These are phyloP conservation scores for Pilatotrama ljubarskyi DNA, from an alignment of 768 basidiomycete species.

Conservation along the genomic window DNA sequence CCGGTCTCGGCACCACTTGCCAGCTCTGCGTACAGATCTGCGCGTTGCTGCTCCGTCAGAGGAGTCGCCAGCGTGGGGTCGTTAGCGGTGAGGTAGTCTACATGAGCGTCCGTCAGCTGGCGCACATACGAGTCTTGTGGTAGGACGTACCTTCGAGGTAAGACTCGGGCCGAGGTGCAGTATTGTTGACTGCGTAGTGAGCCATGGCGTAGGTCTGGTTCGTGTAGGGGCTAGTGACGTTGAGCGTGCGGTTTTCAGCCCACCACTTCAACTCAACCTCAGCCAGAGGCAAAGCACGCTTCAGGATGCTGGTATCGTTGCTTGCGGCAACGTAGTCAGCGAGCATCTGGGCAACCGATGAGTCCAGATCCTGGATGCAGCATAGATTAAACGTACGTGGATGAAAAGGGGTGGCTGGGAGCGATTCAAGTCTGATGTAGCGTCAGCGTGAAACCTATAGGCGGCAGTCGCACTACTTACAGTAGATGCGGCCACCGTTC, in stretches of 20 bases:
- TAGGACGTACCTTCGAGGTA: constrained; percentile 56
- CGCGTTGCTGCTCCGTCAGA: constrained; percentile 59
- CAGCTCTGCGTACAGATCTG: constrained; percentile 80
- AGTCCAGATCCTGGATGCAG: background rate
- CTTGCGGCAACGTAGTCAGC: constrained; percentile 75
- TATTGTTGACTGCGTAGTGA: constrained; percentile 78
- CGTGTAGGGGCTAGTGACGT: constrained; percentile 70
- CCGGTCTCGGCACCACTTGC: constrained; percentile 88
- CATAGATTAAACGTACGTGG: constrained; percentile 45
- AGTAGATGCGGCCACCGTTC: constrained; percentile 92
- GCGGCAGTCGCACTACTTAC: constrained; percentile 37
- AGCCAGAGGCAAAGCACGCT: constrained; percentile 79
- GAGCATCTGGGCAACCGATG: constrained; percentile 64
- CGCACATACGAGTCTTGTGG: background rate
- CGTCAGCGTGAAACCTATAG: background rate
- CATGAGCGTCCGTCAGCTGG: constrained; percentile 8
- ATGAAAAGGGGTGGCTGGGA: constrained; percentile 94
- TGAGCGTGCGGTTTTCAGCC: constrained; percentile 67
- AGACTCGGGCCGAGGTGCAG: constrained; percentile 87
- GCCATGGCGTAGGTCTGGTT: constrained; percentile 64
- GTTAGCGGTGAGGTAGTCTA: constrained; percentile 80
- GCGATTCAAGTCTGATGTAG: constrained; percentile 66
- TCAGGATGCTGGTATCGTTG: constrained; percentile 73
- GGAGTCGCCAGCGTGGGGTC: constrained; percentile 54
- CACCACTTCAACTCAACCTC: constrained; percentile 88